Evolutionary conservation across 495 filamentous ascomycete species (phyloP).

Genomic region (Lophium mytilinum): DNA sequence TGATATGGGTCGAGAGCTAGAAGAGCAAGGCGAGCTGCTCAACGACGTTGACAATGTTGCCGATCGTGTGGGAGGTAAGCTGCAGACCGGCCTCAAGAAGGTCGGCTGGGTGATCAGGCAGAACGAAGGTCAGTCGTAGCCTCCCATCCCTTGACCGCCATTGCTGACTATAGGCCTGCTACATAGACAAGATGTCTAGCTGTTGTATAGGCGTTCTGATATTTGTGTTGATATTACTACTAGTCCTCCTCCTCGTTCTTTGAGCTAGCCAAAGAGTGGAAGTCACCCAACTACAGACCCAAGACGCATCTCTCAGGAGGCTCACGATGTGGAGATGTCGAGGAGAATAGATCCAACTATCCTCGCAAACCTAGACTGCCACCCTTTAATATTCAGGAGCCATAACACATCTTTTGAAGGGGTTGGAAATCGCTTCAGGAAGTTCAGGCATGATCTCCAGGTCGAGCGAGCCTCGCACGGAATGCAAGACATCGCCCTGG

Average conservation of each 20-base stretch:
- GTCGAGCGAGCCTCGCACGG: background rate
- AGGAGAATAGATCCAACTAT: too few relatives aligned
- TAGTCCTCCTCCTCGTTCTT: slow-evolving; percentile 61
- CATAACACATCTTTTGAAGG: too few relatives aligned
- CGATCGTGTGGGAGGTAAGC: slow-evolving; percentile 77
- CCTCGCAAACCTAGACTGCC: too few relatives aligned
- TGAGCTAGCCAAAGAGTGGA: slow-evolving; percentile 28
- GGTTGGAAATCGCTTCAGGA: too few relatives aligned
- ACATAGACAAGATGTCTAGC: slow-evolving; percentile 67
- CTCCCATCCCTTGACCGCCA: slow-evolving; percentile 2
- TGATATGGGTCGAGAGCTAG: slow-evolving; percentile 89
- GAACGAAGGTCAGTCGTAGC: slow-evolving; percentile 68
- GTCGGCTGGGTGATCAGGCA: slow-evolving; percentile 74
- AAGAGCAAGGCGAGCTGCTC: slow-evolving; percentile 80
- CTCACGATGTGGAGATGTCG: too few relatives aligned
- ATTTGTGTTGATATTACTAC: slow-evolving; percentile 71
- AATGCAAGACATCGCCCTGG: background rate
- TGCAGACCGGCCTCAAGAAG: slow-evolving; percentile 79
- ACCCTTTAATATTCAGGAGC: too few relatives aligned
- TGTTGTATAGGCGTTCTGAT: slow-evolving; percentile 88
- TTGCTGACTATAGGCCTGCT: slow-evolving; percentile 1
- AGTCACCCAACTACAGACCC: background rate
- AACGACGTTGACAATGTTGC: slow-evolving; percentile 72
- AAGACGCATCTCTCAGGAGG: background rate
- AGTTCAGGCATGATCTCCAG: too few relatives aligned